Conservation (phyloP, 1,284 basidiomycete genomes). For the Rhodotorula mucilaginosa region DNA sequence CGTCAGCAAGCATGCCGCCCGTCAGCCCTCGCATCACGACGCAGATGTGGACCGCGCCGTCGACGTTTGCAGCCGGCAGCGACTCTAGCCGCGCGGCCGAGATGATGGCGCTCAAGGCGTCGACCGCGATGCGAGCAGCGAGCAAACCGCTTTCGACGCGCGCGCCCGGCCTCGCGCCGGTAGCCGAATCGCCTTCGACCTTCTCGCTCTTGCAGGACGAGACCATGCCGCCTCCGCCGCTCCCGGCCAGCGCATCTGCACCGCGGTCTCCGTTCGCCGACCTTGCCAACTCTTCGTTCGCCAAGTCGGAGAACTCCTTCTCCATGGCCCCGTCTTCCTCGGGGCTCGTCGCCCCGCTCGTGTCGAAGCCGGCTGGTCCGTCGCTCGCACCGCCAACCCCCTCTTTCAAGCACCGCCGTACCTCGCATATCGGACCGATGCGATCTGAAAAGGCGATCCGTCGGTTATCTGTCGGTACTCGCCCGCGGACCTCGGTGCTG, state of each 20-base stretch:
- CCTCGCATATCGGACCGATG: constrained; percentile 37
- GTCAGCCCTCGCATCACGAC: constrained; percentile 1
- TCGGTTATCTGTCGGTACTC: constrained; percentile 20
- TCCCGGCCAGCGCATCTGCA: background rate
- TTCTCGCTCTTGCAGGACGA: constrained; percentile 27
- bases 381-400: constrained; percentile 9
- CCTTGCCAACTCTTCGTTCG: constrained; percentile 22
- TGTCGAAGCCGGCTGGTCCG: constrained; percentile 3
- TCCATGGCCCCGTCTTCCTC: constrained; percentile 31
- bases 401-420: constrained; percentile 20
- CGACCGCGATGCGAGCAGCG: constrained; percentile 9
- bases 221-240: constrained; percentile 7
- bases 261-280: constrained; percentile 29
- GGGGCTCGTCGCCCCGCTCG: constrained; percentile 36
- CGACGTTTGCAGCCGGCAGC: constrained; percentile 9
- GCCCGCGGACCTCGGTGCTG: background rate
- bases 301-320: constrained; percentile 6
- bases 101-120: constrained; percentile 29
- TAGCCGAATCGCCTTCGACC: constrained; percentile 17
- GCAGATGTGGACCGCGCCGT: constrained; percentile 26
- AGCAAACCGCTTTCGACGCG: constrained; percentile 8
- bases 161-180: constrained; percentile 9
- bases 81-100: constrained; percentile 28
- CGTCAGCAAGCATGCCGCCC: constrained; percentile 15
- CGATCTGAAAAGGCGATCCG: constrained; percentile 34